A percentile compares a stretch with the other conserved stretches of the same genome.
phyloP scores from a whole-genome alignment of 805 yeast genomes.

The Myxozyma neglecta region DNA sequence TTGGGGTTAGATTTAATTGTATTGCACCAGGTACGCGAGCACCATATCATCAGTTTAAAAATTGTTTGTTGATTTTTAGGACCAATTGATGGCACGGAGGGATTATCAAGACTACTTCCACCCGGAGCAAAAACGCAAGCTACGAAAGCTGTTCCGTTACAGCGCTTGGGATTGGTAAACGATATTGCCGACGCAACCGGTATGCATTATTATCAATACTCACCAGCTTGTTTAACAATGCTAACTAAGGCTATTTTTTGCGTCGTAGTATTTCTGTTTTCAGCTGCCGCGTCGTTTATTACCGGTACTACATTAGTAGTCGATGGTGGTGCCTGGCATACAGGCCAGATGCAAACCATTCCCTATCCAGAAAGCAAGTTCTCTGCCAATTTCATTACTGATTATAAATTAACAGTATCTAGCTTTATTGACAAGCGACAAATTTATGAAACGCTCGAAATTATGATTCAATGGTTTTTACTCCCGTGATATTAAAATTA shows the following conservation, averaged over 20 bases:
- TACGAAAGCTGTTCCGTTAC: slow-evolving; percentile 53
- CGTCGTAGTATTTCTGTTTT: slow-evolving; percentile 61
- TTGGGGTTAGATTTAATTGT: slow-evolving; percentile 79
- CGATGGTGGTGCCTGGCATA: slow-evolving; percentile 80
- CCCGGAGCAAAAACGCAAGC: slow-evolving; percentile 46
- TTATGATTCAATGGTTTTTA: not conserved
- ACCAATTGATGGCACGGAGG: slow-evolving; percentile 83
- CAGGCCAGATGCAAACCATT: slow-evolving; percentile 10
- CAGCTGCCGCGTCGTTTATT: slow-evolving; percentile 76
- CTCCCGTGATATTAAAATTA: not conserved
- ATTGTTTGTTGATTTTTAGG: not conserved
- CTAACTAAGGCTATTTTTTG: not conserved
- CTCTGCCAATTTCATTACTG: not conserved
- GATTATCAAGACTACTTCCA: slow-evolving; percentile 62
- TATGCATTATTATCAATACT: not conserved
- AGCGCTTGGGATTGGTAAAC: slow-evolving; percentile 55
- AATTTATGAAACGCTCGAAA: no score
- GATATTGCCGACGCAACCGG: slow-evolving; percentile 85
- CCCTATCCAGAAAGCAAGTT: slow-evolving; percentile 23
- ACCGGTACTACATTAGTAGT: slow-evolving; percentile 79
- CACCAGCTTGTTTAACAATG: not conserved
- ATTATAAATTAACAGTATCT: not conserved
- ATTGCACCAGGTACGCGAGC: slow-evolving; percentile 75
- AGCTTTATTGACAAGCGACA: not conserved
- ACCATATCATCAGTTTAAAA: not conserved